A percentile compares a stretch with the other conserved stretches of the same genome.
Conservation (phyloP, 768 basidiomycete species). For the Mrakia blollopis region DNA sequence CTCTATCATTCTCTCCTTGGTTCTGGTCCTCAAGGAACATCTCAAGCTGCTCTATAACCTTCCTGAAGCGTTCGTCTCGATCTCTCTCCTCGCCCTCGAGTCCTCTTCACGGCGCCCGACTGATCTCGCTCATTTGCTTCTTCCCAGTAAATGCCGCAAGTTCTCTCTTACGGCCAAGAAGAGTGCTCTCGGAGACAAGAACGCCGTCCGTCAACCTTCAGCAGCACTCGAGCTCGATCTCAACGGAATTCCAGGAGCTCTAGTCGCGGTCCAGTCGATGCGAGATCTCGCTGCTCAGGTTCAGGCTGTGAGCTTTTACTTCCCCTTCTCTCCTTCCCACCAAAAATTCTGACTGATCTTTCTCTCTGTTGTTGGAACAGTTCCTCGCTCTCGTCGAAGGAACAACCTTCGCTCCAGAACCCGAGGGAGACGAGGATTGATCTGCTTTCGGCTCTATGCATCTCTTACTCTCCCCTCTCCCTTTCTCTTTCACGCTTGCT, state of each 20-base stretch:
- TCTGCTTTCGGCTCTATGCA: neutral
- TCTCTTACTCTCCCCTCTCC: no score
- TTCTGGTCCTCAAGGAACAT: constrained; percentile 80
- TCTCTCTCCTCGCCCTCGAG: neutral
- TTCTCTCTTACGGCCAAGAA: constrained; percentile 77
- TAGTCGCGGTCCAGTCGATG: neutral
- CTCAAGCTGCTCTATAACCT: constrained; percentile 76
- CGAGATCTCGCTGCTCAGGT: neutral
- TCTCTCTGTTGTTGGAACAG: constrained; percentile 41
- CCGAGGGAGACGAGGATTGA: neutral
- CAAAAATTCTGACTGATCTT: neutral
- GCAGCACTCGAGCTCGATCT: constrained; percentile 56
- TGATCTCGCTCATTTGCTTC: constrained; percentile 6
- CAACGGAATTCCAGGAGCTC: constrained; percentile 65
- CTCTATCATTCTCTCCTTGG: constrained; percentile 73
- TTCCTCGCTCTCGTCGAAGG: constrained; percentile 32
- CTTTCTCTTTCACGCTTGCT: neutral
- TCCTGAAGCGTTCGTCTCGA: constrained; percentile 74
- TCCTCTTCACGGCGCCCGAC: no score
- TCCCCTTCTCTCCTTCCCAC: neutral
- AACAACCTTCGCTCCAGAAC: neutral
- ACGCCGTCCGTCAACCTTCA: constrained; percentile 61
- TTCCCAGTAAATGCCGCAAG: constrained; percentile 83
- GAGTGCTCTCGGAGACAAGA: constrained; percentile 77
- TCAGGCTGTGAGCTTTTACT: constrained; percentile 2